Evolutionary conservation across 2,329 filamentous ascomycete species (phyloP).

Genomic region (Aspergillus sp.): DNA sequence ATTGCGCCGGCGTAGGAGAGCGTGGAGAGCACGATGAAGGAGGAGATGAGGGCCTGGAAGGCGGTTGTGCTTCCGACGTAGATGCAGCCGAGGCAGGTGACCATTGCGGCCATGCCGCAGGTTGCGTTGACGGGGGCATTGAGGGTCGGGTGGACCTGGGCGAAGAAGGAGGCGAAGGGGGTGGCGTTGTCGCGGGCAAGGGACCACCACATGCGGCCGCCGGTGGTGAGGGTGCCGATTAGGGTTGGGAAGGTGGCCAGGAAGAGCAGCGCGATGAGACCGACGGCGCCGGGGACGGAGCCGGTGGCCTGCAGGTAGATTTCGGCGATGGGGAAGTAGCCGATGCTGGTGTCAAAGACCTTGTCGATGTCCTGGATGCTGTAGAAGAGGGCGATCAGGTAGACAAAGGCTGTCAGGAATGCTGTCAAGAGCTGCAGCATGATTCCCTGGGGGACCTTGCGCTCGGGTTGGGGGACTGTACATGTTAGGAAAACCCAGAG

Average conservation of each 20-base stretch:
- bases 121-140: slow-evolving; percentile 59
- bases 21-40: slow-evolving; percentile 56
- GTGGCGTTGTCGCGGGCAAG: slow-evolving; percentile 59
- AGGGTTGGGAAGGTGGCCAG: slow-evolving; percentile 54
- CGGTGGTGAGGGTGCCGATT: slow-evolving; percentile 56
- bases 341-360: slow-evolving; percentile 47
- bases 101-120: slow-evolving; percentile 49
- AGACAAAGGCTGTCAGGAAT: slow-evolving; percentile 45
- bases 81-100: slow-evolving; percentile 61
- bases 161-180: slow-evolving; percentile 52
- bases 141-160: slow-evolving; percentile 47
- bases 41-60: slow-evolving; percentile 66
- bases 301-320: slow-evolving; percentile 64
- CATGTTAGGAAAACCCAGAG: not conserved
- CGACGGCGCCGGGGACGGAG: slow-evolving; percentile 51
- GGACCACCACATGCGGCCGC: slow-evolving; percentile 61
- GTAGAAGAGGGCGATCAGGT: slow-evolving; percentile 47
- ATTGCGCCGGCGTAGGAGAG: slow-evolving; percentile 65
- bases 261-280: slow-evolving; percentile 55
- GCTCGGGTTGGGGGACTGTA: slow-evolving; percentile 27
- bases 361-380: slow-evolving; percentile 47
- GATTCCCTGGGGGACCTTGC: slow-evolving; percentile 47
- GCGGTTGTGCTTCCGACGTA: slow-evolving; percentile 67
- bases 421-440: slow-evolving; percentile 47
- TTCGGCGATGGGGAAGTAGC: slow-evolving; percentile 62